phyloP scores from a whole-genome alignment of 2,329 filamentous ascomycete genomes.

The Ustulina deusta region DNA sequence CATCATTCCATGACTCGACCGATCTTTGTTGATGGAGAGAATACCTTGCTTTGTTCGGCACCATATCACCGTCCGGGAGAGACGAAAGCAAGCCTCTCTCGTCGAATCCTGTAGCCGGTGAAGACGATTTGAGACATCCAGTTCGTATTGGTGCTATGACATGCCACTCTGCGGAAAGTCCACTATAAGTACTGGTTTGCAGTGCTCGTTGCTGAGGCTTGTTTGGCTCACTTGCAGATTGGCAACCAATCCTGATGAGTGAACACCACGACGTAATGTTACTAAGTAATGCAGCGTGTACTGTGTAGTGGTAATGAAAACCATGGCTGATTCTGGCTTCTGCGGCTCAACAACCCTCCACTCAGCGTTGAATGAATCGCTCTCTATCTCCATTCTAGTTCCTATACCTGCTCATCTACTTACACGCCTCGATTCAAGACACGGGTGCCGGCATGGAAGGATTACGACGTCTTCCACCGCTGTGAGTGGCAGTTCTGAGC shows the following conservation, averaged over 20 bases:
- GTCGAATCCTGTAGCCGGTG: constrained; percentile 7
- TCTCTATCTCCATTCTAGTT: constrained; percentile 4
- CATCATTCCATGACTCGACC: constrained; percentile 22
- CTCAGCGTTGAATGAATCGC: constrained; percentile 14
- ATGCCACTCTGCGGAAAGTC: constrained; percentile 17
- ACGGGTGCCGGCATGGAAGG: constrained; percentile 19
- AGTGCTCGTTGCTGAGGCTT: constrained; percentile 21
- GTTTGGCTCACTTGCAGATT: constrained; percentile 28
- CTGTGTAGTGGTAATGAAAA: constrained; percentile 2
- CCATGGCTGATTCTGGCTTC: constrained; percentile 9
- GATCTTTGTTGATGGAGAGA: constrained; percentile 2
- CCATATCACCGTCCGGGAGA: constrained; percentile 20
- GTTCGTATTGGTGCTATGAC: constrained; percentile 13
- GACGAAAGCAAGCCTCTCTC: not conserved
- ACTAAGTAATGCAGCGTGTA: not conserved
- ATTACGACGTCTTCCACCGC: constrained; percentile 4
- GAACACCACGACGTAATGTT: not conserved
- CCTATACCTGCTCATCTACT: constrained; percentile 2
- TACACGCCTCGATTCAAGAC: constrained; percentile 2
- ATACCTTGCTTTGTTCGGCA: constrained; percentile 22
- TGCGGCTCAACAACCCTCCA: constrained; percentile 21
- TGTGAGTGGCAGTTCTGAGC: not conserved
- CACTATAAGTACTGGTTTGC: not conserved
- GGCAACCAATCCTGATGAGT: constrained; percentile 6
- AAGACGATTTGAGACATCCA: constrained; percentile 24